phyloP scores from a whole-genome alignment of 2,329 filamentous ascomycete species.

The Monascus ruber region DNA sequence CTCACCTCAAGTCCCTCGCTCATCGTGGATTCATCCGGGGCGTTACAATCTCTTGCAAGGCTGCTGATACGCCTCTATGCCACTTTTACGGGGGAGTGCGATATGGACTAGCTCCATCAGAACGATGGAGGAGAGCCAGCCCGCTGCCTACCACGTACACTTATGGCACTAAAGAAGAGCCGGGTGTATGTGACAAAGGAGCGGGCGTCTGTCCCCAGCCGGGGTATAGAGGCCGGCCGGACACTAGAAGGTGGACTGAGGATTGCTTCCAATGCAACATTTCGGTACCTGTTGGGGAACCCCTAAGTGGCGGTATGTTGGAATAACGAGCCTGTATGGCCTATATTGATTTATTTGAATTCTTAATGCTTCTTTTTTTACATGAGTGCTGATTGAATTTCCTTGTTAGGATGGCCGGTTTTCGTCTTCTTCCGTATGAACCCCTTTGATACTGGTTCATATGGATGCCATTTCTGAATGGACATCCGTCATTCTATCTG shows the following conservation, averaged over 20 bases:
- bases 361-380: too few species aligned
- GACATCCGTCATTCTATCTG: too few species aligned
- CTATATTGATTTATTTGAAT: not conserved
- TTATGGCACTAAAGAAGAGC: constrained; percentile 40
- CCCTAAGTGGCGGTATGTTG: constrained; percentile 23
- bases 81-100: constrained; percentile 47
- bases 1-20: constrained; percentile 15
- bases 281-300: constrained; percentile 40
- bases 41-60: constrained; percentile 29
- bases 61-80: constrained; percentile 24
- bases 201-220: constrained; percentile 42
- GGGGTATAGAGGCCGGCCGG: constrained; percentile 15
- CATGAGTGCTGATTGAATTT: too few species aligned
- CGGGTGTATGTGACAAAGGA: constrained; percentile 33
- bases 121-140: constrained; percentile 40
- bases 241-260: constrained; percentile 32
- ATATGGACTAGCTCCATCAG: constrained; percentile 41
- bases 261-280: constrained; percentile 48
- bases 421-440: constrained; percentile 45
- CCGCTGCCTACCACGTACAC: constrained; percentile 37
- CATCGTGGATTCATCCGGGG: constrained; percentile 41
- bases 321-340: constrained; percentile 10
- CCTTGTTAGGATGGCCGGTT: constrained; percentile 42
- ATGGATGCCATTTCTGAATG: not conserved
- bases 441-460: not conserved